These are phyloP conservation scores for Trifolium subterraneum DNA, from an alignment of 306 rosid species.

Conservation along the genomic window DNA sequence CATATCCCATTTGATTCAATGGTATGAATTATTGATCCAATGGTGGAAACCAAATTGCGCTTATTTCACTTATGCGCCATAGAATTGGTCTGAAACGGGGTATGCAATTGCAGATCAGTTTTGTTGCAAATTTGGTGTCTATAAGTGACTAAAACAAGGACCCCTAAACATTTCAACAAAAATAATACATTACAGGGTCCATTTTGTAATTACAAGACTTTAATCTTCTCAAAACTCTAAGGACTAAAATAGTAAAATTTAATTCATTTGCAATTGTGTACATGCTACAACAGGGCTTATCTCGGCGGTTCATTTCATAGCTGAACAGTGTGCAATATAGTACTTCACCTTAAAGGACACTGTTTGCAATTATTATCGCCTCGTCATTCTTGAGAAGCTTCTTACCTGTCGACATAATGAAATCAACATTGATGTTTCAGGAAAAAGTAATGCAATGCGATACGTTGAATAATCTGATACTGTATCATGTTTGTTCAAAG, in stretches of 20 bases:
- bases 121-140: neutral
- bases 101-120: neutral
- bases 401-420: neutral
- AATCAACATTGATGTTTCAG: neutral
- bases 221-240: neutral
- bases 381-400: neutral
- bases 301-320: neutral
- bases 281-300: neutral
- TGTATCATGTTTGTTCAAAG: constrained; percentile 27
- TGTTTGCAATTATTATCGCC: neutral
- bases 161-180: neutral
- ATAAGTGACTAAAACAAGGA: neutral
- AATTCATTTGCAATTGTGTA: neutral
- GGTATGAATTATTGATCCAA: no score
- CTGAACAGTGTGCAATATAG: neutral
- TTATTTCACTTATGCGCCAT: no score
- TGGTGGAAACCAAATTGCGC: no score
- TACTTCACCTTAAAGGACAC: neutral
- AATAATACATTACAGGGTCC: neutral
- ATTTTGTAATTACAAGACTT: neutral
- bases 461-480: neutral
- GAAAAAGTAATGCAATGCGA: neutral
- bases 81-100: no score
- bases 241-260: neutral
- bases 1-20: no score